Conservation (phyloP, 257 asterid species). For the Gentiana dahurica region DNA sequence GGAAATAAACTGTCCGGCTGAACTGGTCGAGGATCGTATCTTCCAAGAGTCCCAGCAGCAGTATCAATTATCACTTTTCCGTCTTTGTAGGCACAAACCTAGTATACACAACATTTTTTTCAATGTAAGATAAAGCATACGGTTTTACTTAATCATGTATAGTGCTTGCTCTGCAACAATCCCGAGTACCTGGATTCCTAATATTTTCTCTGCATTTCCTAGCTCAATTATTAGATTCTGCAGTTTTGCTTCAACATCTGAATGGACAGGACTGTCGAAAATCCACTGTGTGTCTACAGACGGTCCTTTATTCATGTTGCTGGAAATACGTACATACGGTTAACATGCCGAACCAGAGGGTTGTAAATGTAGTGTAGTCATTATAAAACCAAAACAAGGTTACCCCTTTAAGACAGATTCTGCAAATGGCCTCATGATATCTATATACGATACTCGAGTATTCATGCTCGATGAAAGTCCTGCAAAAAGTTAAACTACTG, state of each 20-base stretch:
- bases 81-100: constrained; percentile 98
- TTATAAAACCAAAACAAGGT: constrained; percentile 17
- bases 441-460: constrained; percentile 66
- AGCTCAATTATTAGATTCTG: constrained; percentile 75
- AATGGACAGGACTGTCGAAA: constrained; percentile 62
- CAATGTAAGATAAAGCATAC: not conserved
- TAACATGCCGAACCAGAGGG: constrained; percentile 16
- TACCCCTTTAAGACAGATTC: constrained; percentile 85
- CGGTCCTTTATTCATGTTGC: constrained; percentile 68
- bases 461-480: constrained; percentile 92
- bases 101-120: constrained; percentile 2
- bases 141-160: too few species aligned
- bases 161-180: too few species aligned
- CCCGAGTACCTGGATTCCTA: constrained; percentile 78
- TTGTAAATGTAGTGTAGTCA: not conserved
- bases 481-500: constrained; percentile 16
- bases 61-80: constrained; percentile 96
- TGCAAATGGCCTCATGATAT: constrained; percentile 96
- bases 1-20: constrained; percentile 96
- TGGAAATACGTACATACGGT: constrained; percentile 27
- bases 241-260: constrained; percentile 76
- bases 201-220: constrained; percentile 79
- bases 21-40: constrained; percentile 98
- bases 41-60: constrained; percentile 94
- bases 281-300: constrained; percentile 59